A percentile compares a stretch with the other conserved stretches of the same genome.
Conservation (phyloP, 768 basidiomycete genomes). For the Tulasnella sp. region DNA sequence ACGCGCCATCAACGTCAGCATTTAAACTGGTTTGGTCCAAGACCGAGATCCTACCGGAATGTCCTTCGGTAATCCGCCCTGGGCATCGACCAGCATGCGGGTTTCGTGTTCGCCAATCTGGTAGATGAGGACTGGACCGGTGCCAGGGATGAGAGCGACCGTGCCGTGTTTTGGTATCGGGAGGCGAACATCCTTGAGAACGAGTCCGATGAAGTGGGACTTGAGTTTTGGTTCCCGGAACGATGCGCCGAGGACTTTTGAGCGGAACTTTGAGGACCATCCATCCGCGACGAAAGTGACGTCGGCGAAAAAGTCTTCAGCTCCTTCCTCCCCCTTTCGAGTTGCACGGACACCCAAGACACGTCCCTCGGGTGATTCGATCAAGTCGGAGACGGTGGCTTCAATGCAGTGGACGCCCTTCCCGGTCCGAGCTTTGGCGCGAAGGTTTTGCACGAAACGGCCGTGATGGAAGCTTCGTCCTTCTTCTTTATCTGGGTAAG, state of each 20-base stretch:
- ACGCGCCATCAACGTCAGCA: not conserved
- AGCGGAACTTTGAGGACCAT: constrained; percentile 89
- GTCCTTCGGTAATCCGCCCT: constrained; percentile 74
- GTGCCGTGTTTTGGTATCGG: constrained; percentile 79
- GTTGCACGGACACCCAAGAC: constrained; percentile 67
- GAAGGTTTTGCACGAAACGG: constrained; percentile 73
- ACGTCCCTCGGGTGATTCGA: constrained; percentile 53
- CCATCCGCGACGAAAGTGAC: constrained; percentile 90
- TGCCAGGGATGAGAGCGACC: constrained; percentile 71
- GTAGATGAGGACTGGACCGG: constrained; percentile 88
- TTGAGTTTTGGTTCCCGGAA: constrained; percentile 42
- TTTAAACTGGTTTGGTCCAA: not conserved
- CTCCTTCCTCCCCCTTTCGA: constrained; percentile 36
- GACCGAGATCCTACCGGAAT: constrained; percentile 53
- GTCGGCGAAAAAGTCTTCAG: constrained; percentile 60
- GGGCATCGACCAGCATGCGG: constrained; percentile 89
- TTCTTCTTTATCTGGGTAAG: constrained; percentile 69
- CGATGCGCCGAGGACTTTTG: constrained; percentile 41
- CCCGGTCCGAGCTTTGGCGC: constrained; percentile 58
- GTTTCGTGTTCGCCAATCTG: constrained; percentile 87
- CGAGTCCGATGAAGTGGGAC: constrained; percentile 78
- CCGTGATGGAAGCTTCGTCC: constrained; percentile 95
- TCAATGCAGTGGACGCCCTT: constrained; percentile 75
- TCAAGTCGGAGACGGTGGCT: constrained; percentile 72
- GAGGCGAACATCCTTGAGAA: constrained; percentile 70